Conservation (phyloP, 768 basidiomycete species). For the Roridomyces roridus region DNA sequence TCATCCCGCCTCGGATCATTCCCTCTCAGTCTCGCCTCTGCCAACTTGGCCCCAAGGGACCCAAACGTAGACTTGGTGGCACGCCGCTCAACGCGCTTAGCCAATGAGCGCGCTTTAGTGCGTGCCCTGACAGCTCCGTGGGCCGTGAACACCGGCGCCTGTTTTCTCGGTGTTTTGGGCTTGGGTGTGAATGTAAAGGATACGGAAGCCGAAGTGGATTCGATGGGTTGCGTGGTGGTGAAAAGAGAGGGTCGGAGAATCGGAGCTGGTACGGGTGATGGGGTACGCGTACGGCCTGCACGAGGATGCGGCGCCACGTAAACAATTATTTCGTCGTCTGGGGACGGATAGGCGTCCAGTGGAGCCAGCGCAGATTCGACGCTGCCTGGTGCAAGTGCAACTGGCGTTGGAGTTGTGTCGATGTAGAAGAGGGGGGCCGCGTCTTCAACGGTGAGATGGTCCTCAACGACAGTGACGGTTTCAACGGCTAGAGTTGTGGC, state of each 20-base stretch:
- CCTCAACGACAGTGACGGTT: not conserved
- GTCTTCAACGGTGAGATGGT: constrained; percentile 4
- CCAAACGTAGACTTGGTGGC: constrained; percentile 40
- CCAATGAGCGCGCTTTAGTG: constrained; percentile 29
- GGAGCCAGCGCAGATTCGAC: constrained; percentile 25
- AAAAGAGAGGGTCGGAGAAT: constrained; percentile 18
- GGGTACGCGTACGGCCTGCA: constrained; percentile 16
- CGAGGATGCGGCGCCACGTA: constrained; percentile 81
- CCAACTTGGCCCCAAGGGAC: constrained; percentile 58
- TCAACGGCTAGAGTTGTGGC: not conserved
- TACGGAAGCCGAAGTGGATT: constrained; percentile 31
- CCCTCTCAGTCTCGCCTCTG: constrained; percentile 46
- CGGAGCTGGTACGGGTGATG: constrained; percentile 21
- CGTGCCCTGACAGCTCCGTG: constrained; percentile 30
- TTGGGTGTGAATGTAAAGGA: constrained; percentile 39
- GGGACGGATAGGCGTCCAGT: constrained; percentile 22
- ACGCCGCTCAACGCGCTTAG: constrained; percentile 32
- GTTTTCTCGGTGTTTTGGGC: constrained; percentile 29
- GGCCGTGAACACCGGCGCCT: constrained; percentile 36
- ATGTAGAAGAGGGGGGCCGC: constrained; percentile 38
- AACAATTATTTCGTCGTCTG: constrained; percentile 75
- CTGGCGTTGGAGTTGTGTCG: constrained; percentile 39
- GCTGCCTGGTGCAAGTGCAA: constrained; percentile 20
- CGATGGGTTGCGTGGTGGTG: constrained; percentile 10
- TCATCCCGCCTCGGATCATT: constrained; percentile 52